A percentile compares a stretch with the other conserved stretches of the same genome.
These are phyloP conservation scores for Hygrocybe coccinea DNA, from an alignment of 768 basidiomycete genomes.

Conservation along the genomic window DNA sequence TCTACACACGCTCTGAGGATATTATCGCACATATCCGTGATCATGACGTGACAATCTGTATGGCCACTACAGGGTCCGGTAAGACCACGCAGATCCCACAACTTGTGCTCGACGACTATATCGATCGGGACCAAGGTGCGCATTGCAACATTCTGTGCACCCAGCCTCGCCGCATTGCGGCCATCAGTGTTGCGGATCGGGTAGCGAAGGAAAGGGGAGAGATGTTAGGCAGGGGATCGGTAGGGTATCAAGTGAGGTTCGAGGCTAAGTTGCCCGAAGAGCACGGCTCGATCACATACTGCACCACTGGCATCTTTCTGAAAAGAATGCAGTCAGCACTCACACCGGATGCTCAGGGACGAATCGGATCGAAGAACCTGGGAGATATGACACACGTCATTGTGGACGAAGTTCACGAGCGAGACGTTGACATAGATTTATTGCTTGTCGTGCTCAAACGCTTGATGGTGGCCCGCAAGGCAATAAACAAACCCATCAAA, in stretches of 20 bases:
- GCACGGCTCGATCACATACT: slow-evolving; percentile 85
- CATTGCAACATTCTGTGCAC: slow-evolving; percentile 88
- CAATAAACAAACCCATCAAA: slow-evolving; percentile 68
- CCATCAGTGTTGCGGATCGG: slow-evolving; percentile 86
- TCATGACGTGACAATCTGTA: slow-evolving; percentile 83
- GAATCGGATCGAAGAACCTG: slow-evolving; percentile 37
- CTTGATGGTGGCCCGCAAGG: slow-evolving; percentile 67
- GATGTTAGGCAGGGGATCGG: slow-evolving; percentile 49
- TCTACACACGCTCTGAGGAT: slow-evolving; percentile 61
- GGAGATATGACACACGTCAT: slow-evolving; percentile 85
- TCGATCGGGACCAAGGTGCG: slow-evolving; percentile 72
- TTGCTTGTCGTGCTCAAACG: slow-evolving; percentile 86
- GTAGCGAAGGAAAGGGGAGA: slow-evolving; percentile 87
- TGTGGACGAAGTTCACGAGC: slow-evolving; percentile 95
- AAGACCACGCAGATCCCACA: slow-evolving; percentile 96
- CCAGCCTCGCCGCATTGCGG: slow-evolving; percentile 87
- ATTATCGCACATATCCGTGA: slow-evolving; percentile 63
- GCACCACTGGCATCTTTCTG: slow-evolving; percentile 88
- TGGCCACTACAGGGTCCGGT: slow-evolving; percentile 88
- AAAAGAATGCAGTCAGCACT: slow-evolving; percentile 78
- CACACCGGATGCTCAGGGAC: slow-evolving; percentile 32
- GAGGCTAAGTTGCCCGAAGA: slow-evolving; percentile 73
- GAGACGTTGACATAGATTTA: slow-evolving; percentile 89
- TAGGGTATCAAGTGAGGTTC: slow-evolving; percentile 93
- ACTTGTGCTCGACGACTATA: slow-evolving; percentile 80